Conservation (phyloP, 345 rosid species). For the Eucalyptus cladocalyx region DNA sequence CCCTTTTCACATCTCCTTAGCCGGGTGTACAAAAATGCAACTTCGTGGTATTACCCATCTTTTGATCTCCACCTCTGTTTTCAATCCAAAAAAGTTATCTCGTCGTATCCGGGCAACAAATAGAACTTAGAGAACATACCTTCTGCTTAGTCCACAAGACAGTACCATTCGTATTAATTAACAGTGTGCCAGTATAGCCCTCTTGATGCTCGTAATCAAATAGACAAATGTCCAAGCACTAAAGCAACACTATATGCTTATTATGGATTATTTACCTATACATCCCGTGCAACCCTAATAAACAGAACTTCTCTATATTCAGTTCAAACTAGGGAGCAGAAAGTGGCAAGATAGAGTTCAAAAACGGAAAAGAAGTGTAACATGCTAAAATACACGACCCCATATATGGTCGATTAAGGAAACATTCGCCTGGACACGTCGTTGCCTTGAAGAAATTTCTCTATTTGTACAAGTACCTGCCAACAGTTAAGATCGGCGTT, state of each 20-base stretch:
- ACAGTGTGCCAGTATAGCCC: background rate
- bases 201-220: background rate
- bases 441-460: slow-evolving; percentile 1
- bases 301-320: background rate
- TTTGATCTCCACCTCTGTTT: background rate
- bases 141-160: background rate
- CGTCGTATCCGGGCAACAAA: background rate
- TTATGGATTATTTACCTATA: background rate
- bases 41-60: background rate
- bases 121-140: background rate
- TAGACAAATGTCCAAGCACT: background rate
- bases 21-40: background rate
- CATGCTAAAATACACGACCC: background rate
- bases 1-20: background rate
- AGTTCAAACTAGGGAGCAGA: background rate
- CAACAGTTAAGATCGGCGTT: background rate
- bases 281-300: background rate
- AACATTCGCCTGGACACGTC: background rate
- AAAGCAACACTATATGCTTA: background rate
- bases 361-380: background rate
- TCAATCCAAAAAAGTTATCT: background rate
- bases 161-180: background rate
- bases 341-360: background rate
- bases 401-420: background rate
- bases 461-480: slow-evolving; percentile 27